Evolutionary conservation across 2,329 filamentous ascomycete species (phyloP).

Genomic region (Monilinia polystroma): DNA sequence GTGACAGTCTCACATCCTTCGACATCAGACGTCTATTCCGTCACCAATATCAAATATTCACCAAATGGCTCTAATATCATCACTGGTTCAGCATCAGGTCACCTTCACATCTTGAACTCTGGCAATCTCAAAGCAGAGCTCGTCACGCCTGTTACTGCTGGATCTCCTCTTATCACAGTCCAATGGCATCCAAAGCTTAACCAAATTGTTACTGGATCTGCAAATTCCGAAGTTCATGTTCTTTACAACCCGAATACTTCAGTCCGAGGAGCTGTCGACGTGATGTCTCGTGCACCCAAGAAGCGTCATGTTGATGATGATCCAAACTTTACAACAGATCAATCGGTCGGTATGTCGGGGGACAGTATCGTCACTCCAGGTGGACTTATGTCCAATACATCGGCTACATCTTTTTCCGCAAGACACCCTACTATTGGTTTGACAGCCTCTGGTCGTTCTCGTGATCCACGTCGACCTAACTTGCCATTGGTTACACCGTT

Average conservation of each 20-base stretch:
- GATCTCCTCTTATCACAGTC: slow-evolving; percentile 77
- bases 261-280: slow-evolving; percentile 74
- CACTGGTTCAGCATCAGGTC: slow-evolving; percentile 80
- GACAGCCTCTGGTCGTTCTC: slow-evolving; percentile 72
- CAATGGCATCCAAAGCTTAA: slow-evolving; percentile 94
- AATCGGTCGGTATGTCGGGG: slow-evolving; percentile 75
- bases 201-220: slow-evolving; percentile 91
- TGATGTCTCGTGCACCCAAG: slow-evolving; percentile 92
- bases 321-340: slow-evolving; percentile 79
- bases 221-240: slow-evolving; percentile 84
- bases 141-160: slow-evolving; percentile 84
- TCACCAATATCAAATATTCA: slow-evolving; percentile 85
- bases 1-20: slow-evolving; percentile 76
- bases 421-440: slow-evolving; percentile 70
- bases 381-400: slow-evolving; percentile 53
- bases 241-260: slow-evolving; percentile 89
- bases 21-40: slow-evolving; percentile 79
- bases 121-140: slow-evolving; percentile 84
- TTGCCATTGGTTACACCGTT: slow-evolving; percentile 85
- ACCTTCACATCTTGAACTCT: slow-evolving; percentile 90
- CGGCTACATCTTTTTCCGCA: slow-evolving; percentile 50
- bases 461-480: slow-evolving; percentile 82
- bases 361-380: slow-evolving; percentile 76
- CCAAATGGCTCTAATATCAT: slow-evolving; percentile 81
- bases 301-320: slow-evolving; percentile 95